Conservation (phyloP, 331 rosid species). For the Pyrus hybrid region DNA sequence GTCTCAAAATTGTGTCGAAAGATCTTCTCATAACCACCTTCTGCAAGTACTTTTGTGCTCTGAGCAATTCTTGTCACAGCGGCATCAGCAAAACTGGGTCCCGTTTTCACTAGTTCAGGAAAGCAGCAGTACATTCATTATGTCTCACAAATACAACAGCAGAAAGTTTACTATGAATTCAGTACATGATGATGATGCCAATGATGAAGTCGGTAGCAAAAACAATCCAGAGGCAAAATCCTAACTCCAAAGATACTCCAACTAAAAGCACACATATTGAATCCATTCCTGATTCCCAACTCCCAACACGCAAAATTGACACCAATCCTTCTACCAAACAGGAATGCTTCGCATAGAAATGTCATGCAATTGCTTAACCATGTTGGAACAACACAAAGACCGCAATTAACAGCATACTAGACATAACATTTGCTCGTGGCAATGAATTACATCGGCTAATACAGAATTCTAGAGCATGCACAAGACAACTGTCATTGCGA, state of each 20-base stretch:
- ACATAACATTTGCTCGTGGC: neutral
- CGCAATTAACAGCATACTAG: neutral
- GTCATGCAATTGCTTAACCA: neutral
- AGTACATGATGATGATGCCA: neutral
- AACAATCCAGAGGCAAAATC: neutral
- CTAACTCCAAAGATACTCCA: neutral
- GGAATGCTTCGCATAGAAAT: neutral
- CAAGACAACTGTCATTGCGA: neutral
- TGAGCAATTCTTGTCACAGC: constrained; percentile 98
- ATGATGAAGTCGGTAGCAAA: neutral
- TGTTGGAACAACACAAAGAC: neutral
- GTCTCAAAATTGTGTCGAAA: constrained; percentile 77
- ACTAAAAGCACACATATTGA: too few relatives aligned
- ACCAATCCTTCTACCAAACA: neutral
- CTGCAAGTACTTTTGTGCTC: constrained; percentile 86
- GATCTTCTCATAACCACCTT: constrained; percentile 96
- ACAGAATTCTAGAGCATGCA: neutral
- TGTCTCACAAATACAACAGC: neutral
- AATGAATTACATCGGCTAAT: neutral
- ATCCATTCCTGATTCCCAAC: neutral
- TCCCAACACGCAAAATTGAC: neutral
- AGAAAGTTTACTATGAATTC: neutral
- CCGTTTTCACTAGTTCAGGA: constrained; percentile 69
- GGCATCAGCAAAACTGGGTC: constrained; percentile 94
- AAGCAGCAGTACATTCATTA: constrained; percentile 8